These are phyloP conservation scores for Suillus paluster DNA, from an alignment of 768 basidiomycete species.

Conservation along the genomic window DNA sequence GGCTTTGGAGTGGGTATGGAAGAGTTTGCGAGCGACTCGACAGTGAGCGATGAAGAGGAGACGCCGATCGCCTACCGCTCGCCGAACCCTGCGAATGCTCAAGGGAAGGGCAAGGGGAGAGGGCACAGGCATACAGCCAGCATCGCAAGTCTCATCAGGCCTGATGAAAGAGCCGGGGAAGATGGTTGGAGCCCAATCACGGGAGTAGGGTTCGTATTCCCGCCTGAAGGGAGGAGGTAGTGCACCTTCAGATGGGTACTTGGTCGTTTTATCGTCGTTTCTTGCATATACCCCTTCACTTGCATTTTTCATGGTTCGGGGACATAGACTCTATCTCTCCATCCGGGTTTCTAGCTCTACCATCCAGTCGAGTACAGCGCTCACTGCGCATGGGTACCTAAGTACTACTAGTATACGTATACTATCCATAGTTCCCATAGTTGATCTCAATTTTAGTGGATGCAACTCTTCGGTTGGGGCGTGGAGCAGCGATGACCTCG, in stretches of 20 bases:
- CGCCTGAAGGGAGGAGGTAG: slow-evolving; percentile 37
- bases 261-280: not conserved
- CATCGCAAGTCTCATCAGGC: slow-evolving; percentile 79
- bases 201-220: slow-evolving; percentile 55
- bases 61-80: slow-evolving; percentile 74
- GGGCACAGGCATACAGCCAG: slow-evolving; percentile 82
- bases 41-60: slow-evolving; percentile 70
- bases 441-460: too few species aligned
- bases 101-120: slow-evolving; percentile 34
- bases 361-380: too few species aligned
- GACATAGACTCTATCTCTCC: not conserved
- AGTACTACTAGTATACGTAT: too few species aligned
- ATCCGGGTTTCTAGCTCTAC: not conserved
- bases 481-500: too few species aligned
- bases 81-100: slow-evolving; percentile 44
- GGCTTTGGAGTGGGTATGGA: slow-evolving; percentile 32
- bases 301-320: not conserved
- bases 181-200: slow-evolving; percentile 83
- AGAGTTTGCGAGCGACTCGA: slow-evolving; percentile 38
- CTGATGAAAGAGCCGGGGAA: slow-evolving; percentile 64
- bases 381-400: too few species aligned
- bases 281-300: slow-evolving; percentile 1
- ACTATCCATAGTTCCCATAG: too few species aligned
- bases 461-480: too few species aligned
- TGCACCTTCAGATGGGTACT: not conserved